Evolutionary conservation across 805 yeast genomes (phyloP).

Genomic region (Wickerhamiella musiphila): DNA sequence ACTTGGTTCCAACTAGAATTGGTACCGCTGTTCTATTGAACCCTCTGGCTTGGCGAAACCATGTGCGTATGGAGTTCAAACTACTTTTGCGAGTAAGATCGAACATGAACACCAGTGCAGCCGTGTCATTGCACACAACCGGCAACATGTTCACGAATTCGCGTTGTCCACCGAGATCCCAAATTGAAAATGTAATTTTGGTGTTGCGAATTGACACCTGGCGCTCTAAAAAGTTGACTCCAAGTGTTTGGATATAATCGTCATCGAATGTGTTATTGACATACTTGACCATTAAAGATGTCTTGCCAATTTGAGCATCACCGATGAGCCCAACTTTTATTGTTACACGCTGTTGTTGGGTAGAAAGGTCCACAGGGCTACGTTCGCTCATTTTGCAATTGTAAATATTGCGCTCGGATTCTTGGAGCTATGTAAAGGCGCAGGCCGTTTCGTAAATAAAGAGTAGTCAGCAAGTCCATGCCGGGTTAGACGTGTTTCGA

Average conservation of each 20-base stretch:
- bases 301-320: conserved; percentile 91
- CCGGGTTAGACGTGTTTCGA: too few relatives aligned
- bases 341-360: conserved; percentile 19
- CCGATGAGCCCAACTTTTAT: conserved; percentile 86
- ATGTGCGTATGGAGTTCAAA: conserved; percentile 72
- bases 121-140: conserved; percentile 78
- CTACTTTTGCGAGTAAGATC: conserved; percentile 79
- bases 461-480: too few relatives aligned
- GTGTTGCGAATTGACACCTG: conserved; percentile 70
- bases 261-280: conserved; percentile 91
- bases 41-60: conserved; percentile 87
- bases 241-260: conserved; percentile 82
- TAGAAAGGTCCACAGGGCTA: conserved; percentile 16
- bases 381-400: too few relatives aligned
- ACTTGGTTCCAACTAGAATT: conserved; percentile 81
- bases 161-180: conserved; percentile 94
- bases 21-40: conserved; percentile 85
- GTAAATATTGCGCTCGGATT: too few relatives aligned
- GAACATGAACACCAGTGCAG: conserved; percentile 76
- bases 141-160: conserved; percentile 94
- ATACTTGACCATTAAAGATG: conserved; percentile 89
- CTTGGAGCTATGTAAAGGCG: too few relatives aligned
- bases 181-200: conserved; percentile 74
- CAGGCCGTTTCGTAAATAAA: too few relatives aligned
- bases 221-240: conserved; percentile 90